Evolutionary conservation across 495 filamentous ascomycete genomes (phyloP), one percentile per base, ranked within the genome.

Genomic region (Aspergillus taichungensis): DNA sequence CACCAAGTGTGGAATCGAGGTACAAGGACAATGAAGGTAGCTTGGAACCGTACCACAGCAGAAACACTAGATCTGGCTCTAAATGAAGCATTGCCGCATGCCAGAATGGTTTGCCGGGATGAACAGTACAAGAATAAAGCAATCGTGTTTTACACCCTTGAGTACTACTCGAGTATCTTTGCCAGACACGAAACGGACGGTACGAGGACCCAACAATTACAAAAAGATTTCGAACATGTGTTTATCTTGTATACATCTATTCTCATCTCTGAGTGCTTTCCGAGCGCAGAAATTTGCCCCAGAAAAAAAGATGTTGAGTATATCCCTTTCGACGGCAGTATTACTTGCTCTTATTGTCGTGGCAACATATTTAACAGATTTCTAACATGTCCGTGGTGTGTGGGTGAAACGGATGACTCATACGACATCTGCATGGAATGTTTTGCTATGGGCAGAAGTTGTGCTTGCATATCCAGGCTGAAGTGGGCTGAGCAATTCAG

Each of bases 1-100:
- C 92, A 98, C 56, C 92, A 98, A 56, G 92, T 98, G 14, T 98
- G 92, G 92, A 98, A 98, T 56, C 80, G 92, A 38, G 92, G 92
- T 6, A 94, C 88, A 8, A 72, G 88, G 33, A 98, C 91, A 0
- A 85, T 95, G 76, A 98, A 98, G 61, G 88, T 90, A 14, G 92
- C 92, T 6, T 98, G 92, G 92, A 98, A 98, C 62, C 73, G 92
- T n/a, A 95, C 85, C 0, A 97, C 90, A 0, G 86, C 85, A 5
- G 87, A 96, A 49, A 95, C 92, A 0, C 69, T 98, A 0, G 80
- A 88, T 40, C 67, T 92, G 64, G 91, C 91, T 0, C 63, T 98
- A 18, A 73, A 78, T 40, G 91, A 95, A 66, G 87, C 90, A 0
- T 69, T 98, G 3, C 88, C 88, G 1, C 84, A 87, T 46, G 86